Percentiles rank a stretch among this genome's conserved stretches.
Conservation (phyloP, 2,329 filamentous ascomycete genomes). For the Lachnellula hyalina region DNA sequence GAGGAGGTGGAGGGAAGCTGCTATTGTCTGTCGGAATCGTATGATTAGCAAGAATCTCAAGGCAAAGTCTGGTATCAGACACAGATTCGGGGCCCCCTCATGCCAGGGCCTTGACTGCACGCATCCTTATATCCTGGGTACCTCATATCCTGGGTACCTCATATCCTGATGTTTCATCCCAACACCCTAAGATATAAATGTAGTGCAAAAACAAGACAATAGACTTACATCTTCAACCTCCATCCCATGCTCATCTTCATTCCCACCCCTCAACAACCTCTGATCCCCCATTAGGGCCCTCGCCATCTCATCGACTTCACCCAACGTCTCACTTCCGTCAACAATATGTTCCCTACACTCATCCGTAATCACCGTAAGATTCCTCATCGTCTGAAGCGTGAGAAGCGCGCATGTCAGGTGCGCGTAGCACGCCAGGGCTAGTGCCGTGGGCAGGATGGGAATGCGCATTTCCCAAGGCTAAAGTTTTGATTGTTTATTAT, state of each 20-base stretch:
- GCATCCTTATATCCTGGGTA: not conserved
- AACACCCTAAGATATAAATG: conserved; percentile 1
- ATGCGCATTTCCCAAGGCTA: too few relatives aligned
- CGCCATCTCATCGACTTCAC: conserved; percentile 3
- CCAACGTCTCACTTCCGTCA: not conserved
- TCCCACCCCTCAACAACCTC: not conserved
- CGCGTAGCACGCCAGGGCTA: not conserved
- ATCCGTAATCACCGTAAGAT: conserved; percentile 17
- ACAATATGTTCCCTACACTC: conserved; percentile 11
- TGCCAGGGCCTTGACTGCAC: not conserved
- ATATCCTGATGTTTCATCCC: not conserved
- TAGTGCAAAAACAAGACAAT: not conserved
- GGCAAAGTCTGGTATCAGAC: not conserved
- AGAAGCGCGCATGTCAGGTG: conserved; percentile 9
- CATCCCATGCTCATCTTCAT: conserved; percentile 11
- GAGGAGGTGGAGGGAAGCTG: conserved; percentile 20
- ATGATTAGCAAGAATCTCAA: conserved; percentile 3
- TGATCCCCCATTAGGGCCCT: not conserved
- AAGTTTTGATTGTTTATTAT: too few relatives aligned
- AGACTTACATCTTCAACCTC: conserved; percentile 25
- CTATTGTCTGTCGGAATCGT: conserved; percentile 12
- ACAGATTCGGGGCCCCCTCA: not conserved
- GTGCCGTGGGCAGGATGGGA: not conserved
- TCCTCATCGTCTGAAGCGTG: conserved; percentile 18
- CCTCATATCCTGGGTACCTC: too few relatives aligned